These are phyloP conservation scores for Zanthoxylum bungeanum DNA, from an alignment of 345 rosid species.

Conservation along the genomic window DNA sequence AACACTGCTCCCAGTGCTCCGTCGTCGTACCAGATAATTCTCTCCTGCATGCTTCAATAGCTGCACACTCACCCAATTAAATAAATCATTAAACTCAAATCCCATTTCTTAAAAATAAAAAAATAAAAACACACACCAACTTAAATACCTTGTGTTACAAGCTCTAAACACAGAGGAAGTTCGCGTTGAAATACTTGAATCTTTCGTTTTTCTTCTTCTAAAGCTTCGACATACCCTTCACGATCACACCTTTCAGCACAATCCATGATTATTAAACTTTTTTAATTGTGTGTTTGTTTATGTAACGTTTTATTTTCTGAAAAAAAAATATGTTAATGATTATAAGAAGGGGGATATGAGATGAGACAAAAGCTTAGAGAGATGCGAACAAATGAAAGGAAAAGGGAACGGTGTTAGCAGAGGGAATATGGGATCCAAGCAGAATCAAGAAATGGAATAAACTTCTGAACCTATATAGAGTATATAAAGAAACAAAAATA, in stretches of 20 bases:
- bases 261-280: too few species aligned
- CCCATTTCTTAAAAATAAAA: not conserved
- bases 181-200: conserved; percentile 90
- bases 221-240: conserved; percentile 61
- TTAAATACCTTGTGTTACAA: conserved; percentile 80
- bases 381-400: conserved; percentile 31
- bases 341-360: not conserved
- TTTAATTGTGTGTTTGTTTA: too few species aligned
- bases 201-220: conserved; percentile 87
- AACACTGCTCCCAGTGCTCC: conserved; percentile 68
- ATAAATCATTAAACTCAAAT: not conserved
- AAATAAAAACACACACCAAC: not conserved
- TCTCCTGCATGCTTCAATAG: conserved; percentile 73
- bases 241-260: conserved; percentile 44
- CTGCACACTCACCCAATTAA: conserved; percentile 31
- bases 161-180: conserved; percentile 91
- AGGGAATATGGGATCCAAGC: conserved; percentile 63
- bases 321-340: not conserved
- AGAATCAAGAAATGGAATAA: conserved; percentile 67
- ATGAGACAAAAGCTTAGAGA: conserved; percentile 41
- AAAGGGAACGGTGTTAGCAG: conserved; percentile 1
- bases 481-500: not conserved
- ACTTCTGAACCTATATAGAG: conserved; percentile 19
- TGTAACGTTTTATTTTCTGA: too few species aligned
- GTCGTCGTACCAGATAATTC: conserved; percentile 62